Evolutionary conservation across 352 stramenopile genomes (phyloP), one percentile per base, ranked within the genome.

Genomic region (Thalassiosira livingstoniorum): DNA sequence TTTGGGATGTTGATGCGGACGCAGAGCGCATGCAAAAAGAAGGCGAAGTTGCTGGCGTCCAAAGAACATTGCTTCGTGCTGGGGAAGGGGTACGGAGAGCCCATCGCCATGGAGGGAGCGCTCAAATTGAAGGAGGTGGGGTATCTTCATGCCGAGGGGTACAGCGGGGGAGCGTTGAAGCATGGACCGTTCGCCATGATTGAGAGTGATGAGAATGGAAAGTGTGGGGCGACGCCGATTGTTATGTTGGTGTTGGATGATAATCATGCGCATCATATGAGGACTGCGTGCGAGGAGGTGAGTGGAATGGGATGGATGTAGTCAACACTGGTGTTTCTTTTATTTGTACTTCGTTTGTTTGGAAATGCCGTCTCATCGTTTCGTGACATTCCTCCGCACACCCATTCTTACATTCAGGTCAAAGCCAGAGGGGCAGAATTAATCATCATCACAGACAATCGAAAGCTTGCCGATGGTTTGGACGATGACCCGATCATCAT

Each of bases 91-190:
- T 97, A 96, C 78, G 95, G 91, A 43, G 95, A 97, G 78, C 96
- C 96, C 4, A 97, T 98, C 71, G 97, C 97, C 23, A 96, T 97
- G 83, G 97, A 99, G 93, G 97, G 97, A 37, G 97, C 97, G 25
- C 88, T 99, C 10, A 99, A 99, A 89, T 97, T 99, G 57, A 99
- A 99, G 91, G 97, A 99, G 87, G 98, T 98, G 79, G 97, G 95
- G 53, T 99, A 99, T 78, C 85, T 99, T 62, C 97, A 99, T 75
- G 97, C 97, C 25, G 97, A 99, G 72, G 97, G 97, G 4, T 99
- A 98, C 90, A 94, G 96, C 62, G 97, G 97, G 13, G 97, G 97
- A 25, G 97, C 97, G 57, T 92, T 99, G 43, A 99, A 99, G 90
- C 97, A 99, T 82, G 97, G 97, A 5, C 97, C 97, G 2, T 99